Percentiles rank a stretch among this genome's conserved stretches.
phyloP scores from a whole-genome alignment of 2,329 filamentous ascomycete species.

The Hortaea sp. region DNA sequence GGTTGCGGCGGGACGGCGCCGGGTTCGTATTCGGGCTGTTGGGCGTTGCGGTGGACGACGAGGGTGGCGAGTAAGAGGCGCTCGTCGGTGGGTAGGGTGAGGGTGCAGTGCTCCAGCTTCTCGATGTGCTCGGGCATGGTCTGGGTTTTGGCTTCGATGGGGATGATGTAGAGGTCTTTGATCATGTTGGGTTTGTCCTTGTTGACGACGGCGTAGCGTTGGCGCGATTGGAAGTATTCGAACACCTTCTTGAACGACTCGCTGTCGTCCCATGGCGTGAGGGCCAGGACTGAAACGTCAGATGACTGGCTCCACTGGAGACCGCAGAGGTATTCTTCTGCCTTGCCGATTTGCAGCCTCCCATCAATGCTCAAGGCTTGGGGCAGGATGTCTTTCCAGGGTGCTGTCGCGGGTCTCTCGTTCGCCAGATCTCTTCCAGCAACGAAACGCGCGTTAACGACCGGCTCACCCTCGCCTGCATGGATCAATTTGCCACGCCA shows the following conservation, averaged over 20 bases:
- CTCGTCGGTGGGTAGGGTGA: slow-evolving; percentile 58
- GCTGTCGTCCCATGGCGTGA: slow-evolving; percentile 53
- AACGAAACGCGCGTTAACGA: slow-evolving; percentile 68
- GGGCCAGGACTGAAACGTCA: slow-evolving; percentile 71
- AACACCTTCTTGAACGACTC: slow-evolving; percentile 66
- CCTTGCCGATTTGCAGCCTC: slow-evolving; percentile 70
- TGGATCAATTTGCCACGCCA: slow-evolving; percentile 62
- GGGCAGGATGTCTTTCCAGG: slow-evolving; percentile 70
- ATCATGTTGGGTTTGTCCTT: slow-evolving; percentile 53
- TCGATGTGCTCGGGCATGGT: slow-evolving; percentile 75
- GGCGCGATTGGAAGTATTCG: slow-evolving; percentile 73
- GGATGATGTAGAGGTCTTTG: slow-evolving; percentile 84
- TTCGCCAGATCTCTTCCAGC: slow-evolving; percentile 70
- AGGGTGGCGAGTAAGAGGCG: slow-evolving; percentile 75
- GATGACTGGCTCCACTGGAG: slow-evolving; percentile 72
- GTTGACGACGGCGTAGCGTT: slow-evolving; percentile 78
- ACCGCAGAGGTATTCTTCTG: slow-evolving; percentile 83
- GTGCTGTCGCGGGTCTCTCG: slow-evolving; percentile 36
- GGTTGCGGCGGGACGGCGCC: slow-evolving; percentile 18
- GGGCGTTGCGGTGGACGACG: slow-evolving; percentile 56
- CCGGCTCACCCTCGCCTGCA: slow-evolving; percentile 28
- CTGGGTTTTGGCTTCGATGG: slow-evolving; percentile 62
- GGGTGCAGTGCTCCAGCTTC: slow-evolving; percentile 73
- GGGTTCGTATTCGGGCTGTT: slow-evolving; percentile 24
- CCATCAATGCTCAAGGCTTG: slow-evolving; percentile 61